A percentile compares a stretch with the other conserved stretches of the same genome.
These are phyloP conservation scores for Lipomyces chichibuensis DNA, from an alignment of 805 yeast genomes.

Conservation along the genomic window DNA sequence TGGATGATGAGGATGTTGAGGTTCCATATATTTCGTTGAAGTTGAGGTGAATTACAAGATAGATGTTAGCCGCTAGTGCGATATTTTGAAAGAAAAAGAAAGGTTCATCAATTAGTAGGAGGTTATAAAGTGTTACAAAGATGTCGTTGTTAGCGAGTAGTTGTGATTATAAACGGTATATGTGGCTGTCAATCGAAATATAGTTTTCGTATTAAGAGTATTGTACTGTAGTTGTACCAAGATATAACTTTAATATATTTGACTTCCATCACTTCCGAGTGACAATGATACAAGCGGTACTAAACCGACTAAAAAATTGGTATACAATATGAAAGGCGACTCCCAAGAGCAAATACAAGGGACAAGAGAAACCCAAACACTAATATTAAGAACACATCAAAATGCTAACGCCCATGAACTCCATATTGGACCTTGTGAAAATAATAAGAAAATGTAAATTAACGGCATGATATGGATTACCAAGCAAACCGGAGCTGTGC, in stretches of 20 bases:
- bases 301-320: neutral
- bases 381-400: neutral
- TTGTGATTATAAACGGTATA: neutral
- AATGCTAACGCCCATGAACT: neutral
- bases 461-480: conserved; percentile 48
- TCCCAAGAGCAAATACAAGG: neutral
- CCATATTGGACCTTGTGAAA: neutral
- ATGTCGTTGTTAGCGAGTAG: neutral
- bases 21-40: conserved; percentile 72
- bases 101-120: neutral
- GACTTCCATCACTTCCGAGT: neutral
- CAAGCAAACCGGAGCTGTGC: conserved; percentile 95
- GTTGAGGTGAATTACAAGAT: conserved; percentile 3
- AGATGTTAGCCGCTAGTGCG: neutral
- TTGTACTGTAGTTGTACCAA: neutral
- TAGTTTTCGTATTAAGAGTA: neutral
- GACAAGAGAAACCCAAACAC: neutral
- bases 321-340: neutral
- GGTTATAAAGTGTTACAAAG: neutral
- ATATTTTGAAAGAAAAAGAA: neutral
- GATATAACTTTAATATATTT: no score
- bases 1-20: conserved; percentile 85
- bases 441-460: neutral
- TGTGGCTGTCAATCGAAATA: neutral
- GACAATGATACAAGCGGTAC: neutral